Evolutionary conservation across 768 basidiomycete species (phyloP).

Genomic region (Boletus patriciae): DNA sequence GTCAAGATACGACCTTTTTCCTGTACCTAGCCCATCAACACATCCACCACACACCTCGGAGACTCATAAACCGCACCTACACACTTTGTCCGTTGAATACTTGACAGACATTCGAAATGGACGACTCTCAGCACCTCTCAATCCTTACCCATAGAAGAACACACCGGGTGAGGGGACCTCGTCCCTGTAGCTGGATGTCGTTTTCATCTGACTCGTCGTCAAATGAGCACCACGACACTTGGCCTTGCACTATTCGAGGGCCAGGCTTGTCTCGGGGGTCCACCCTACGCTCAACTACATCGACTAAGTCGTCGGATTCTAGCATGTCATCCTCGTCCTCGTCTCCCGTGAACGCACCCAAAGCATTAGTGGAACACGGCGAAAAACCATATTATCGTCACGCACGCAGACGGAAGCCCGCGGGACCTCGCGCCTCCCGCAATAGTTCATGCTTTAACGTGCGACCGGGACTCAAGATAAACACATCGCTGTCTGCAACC

Average conservation of each 20-base stretch:
- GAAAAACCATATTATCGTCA: not conserved
- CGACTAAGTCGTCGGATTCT: conserved; percentile 16
- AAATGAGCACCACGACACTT: conserved; percentile 15
- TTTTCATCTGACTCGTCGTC: conserved; percentile 13
- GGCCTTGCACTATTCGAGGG: conserved; percentile 18
- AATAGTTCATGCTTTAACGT: conserved; percentile 1
- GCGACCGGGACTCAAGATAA: conserved; percentile 19
- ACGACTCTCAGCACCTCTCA: conserved; percentile 7
- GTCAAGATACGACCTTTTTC: conserved; percentile 16
- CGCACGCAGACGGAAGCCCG: conserved; percentile 23
- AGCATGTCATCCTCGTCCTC: conserved; percentile 13
- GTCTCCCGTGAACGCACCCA: conserved; percentile 7
- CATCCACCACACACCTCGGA: conserved; percentile 2
- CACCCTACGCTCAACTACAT: conserved; percentile 16
- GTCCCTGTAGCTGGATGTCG: conserved; percentile 29
- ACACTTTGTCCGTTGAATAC: not conserved
- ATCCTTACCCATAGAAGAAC: conserved; percentile 10
- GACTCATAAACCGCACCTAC: not conserved
- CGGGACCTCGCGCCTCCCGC: conserved; percentile 28
- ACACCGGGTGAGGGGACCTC: conserved; percentile 28
- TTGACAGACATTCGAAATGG: conserved; percentile 10
- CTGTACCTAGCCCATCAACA: conserved; percentile 1
- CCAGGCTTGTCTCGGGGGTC: conserved; percentile 14
- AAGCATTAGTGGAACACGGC: conserved; percentile 4
- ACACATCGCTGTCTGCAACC: conserved; percentile 10